These are phyloP conservation scores for Ascochyta koolunga DNA, from an alignment of 2,329 filamentous ascomycete genomes.

Conservation along the genomic window DNA sequence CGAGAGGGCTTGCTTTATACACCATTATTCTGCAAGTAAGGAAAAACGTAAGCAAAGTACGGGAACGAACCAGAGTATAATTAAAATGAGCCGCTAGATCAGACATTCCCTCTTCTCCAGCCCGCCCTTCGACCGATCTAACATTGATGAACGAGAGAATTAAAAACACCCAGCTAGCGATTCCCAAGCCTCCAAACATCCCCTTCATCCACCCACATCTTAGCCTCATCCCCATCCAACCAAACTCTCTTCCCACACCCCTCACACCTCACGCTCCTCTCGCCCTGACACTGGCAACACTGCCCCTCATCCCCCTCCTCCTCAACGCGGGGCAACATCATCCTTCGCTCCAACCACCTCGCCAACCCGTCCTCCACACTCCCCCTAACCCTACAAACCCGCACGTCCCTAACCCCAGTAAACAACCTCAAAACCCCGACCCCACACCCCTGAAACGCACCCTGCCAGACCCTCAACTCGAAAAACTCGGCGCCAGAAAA, in stretches of 20 bases:
- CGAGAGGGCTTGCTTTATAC: too few species aligned
- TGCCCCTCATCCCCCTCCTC: conserved; percentile 23
- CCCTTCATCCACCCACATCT: conserved; percentile 22
- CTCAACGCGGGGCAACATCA: conserved; percentile 46
- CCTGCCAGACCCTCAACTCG: conserved; percentile 58
- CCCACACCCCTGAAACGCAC: conserved; percentile 46
- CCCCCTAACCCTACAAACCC: conserved; percentile 51
- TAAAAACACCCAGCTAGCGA: conserved; percentile 3
- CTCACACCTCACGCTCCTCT: conserved; percentile 40
- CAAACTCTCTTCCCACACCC: conserved; percentile 22
- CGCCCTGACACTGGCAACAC: conserved; percentile 35
- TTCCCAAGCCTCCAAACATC: conserved; percentile 33
- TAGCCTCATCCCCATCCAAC: conserved; percentile 9
- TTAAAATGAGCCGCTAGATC: too few species aligned
- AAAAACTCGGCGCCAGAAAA: conserved; percentile 56
- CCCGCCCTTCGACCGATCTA: too few species aligned
- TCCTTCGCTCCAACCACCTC: conserved; percentile 52
- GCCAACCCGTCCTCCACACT: conserved; percentile 52
- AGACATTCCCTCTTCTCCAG: too few species aligned
- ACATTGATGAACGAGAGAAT: too few species aligned
- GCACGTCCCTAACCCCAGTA: conserved; percentile 54
- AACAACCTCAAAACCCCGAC: conserved; percentile 53
- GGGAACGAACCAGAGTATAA: too few species aligned
- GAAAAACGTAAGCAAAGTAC: too few species aligned
- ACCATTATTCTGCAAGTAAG: too few species aligned